Base-by-base conservation (phyloP, 2,329 filamentous ascomycete genomes). In the Diaporthe sp. region DNA sequence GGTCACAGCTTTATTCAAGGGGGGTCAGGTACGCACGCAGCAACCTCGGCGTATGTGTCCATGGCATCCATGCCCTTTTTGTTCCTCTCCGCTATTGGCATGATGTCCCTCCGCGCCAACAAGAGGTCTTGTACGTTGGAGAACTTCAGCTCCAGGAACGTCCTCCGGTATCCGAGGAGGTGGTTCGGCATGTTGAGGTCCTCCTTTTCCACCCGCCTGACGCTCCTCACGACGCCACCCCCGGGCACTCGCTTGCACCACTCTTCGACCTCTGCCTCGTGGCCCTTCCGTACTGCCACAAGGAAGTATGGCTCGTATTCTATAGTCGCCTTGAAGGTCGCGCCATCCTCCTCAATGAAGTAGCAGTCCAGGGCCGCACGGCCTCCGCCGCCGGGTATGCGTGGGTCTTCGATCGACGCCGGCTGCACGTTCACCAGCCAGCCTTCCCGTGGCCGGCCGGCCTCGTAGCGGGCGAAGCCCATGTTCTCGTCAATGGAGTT, bases 231-330 rank as follows among this genome's bases (percentile, higher is more conserved):
- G 17, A 96, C 88, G 2, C 96, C 96, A 78, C 95, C 97, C 76
- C 91, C 92, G 9, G 91, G 88, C 85, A 97, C 86, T 84, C 94
- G 85, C 92, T 94, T 89, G 78, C 95, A 91, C 95, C 96, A 99
- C 86, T 99, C 97, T 83, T 99, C 97, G 2, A 98, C 97, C 84
- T 99, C 97, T 71, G 92, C 90, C 86, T 99, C 97, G 80, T 92
- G 92, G 10, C 95, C 95, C 81, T 93, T 94, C 84, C 95, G 97
- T 71, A 96, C 94, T 0, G 96, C 96, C 72, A 99, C 92, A 76
- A 99, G 86, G 80, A 99, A 98, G 86, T 99, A 99, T 0, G 97
- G 97, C 80, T 98, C 95, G 83, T 98, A 98, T 86, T 98, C 95
- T 78, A 99, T 87, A 0, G 96, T 98, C 15, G 97, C 96, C 84